Percentiles rank a stretch among this genome's conserved stretches.
Evolutionary conservation across 331 rosid genomes (phyloP).

Genomic region (Cydonia oblonga): DNA sequence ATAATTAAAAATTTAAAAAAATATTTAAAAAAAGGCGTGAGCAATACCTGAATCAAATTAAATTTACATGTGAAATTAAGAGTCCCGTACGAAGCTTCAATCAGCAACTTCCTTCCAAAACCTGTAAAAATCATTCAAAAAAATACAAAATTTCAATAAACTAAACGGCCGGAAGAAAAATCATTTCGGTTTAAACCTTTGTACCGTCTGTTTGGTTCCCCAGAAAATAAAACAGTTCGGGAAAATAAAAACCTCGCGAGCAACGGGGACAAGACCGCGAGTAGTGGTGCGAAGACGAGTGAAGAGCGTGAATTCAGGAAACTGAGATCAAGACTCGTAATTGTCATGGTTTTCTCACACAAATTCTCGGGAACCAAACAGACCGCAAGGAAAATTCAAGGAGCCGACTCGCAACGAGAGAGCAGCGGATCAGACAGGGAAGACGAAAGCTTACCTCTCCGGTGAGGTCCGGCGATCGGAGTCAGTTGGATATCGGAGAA

Average conservation of each 20-base stretch:
- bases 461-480: conserved; percentile 10
- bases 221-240: neutral
- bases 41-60: neutral
- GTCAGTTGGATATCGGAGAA: neutral
- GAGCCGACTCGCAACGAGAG: conserved; percentile 2
- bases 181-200: neutral
- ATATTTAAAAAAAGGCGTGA: neutral
- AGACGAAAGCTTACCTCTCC: conserved; percentile 13
- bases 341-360: neutral
- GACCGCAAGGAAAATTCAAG: neutral
- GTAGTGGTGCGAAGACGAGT: neutral
- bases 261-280: neutral
- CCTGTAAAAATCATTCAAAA: neutral
- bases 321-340: neutral
- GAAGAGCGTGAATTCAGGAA: neutral
- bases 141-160: neutral
- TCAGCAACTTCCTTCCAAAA: conserved; percentile 1
- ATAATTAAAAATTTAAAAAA: too few species aligned
- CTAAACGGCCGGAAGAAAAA: neutral
- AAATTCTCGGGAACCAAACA: conserved; percentile 10
- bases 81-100: neutral
- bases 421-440: conserved; percentile 19
- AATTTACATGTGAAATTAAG: neutral
- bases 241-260: neutral
- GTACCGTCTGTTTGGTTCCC: conserved; percentile 9